Conservation (phyloP, 495 filamentous ascomycete genomes). For the Cercophora samala region DNA sequence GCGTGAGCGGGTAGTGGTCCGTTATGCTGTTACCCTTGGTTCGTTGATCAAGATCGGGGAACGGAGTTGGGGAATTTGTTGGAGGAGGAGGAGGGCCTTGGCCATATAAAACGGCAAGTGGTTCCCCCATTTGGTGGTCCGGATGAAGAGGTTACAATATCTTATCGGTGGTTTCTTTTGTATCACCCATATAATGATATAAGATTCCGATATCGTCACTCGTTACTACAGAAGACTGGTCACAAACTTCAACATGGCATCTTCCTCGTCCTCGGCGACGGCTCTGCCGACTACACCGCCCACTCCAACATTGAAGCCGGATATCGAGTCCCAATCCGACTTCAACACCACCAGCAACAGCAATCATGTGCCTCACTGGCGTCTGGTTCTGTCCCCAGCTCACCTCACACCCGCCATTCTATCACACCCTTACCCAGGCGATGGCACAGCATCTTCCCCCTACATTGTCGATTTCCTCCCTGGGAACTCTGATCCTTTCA, state of each 20-base stretch:
- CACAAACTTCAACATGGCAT: neutral
- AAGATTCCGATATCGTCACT: neutral
- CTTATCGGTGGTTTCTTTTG: neutral
- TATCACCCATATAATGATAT: neutral
- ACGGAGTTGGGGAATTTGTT: neutral
- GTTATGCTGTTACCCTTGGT: neutral
- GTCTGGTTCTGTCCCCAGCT: conserved; percentile 35
- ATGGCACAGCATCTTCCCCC: conserved; percentile 70
- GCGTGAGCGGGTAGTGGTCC: neutral
- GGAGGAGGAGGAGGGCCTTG: neutral
- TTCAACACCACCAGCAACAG: neutral
- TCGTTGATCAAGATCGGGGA: neutral
- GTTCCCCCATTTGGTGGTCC: neutral
- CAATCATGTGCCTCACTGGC: conserved; percentile 25
- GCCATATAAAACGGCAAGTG: neutral
- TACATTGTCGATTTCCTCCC: conserved; percentile 72
- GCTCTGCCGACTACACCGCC: conserved; percentile 2
- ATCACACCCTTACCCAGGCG: conserved; percentile 60
- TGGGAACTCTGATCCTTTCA: conserved; percentile 56
- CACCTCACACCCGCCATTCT: conserved; percentile 47
- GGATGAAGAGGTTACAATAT: neutral
- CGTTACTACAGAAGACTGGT: neutral
- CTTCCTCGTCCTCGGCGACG: conserved; percentile 4
- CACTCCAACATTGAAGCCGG: conserved; percentile 17
- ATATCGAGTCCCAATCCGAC: conserved; percentile 29